Conservation (phyloP, 352 stramenopile species). For the Phytopythium litorale region DNA sequence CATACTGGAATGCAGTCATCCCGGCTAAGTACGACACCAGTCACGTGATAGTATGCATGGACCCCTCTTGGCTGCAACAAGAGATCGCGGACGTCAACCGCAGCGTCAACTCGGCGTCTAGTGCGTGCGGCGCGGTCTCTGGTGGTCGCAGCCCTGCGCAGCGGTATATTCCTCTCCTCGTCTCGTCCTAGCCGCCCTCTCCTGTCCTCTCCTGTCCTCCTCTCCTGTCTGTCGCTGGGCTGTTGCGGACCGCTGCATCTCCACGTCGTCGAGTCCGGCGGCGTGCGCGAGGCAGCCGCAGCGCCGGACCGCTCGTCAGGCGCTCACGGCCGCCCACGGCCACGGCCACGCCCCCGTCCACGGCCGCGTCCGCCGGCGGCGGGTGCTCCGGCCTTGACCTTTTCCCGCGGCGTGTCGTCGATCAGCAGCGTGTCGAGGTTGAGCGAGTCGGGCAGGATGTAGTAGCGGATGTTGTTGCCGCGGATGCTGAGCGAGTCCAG, state of each 20-base stretch:
- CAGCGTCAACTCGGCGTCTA: neutral
- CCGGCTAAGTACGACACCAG: conserved; percentile 25
- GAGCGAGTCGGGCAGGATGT: conserved; percentile 93
- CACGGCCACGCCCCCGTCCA: conserved; percentile 71
- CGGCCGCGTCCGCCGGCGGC: conserved; percentile 67
- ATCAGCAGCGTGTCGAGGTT: conserved; percentile 99
- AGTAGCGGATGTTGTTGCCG: conserved; percentile 98
- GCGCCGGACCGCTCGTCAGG: neutral
- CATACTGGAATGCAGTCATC: conserved; percentile 11
- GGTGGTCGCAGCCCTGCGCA: conserved; percentile 1
- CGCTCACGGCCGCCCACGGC: conserved; percentile 40
- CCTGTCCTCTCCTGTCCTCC: neutral
- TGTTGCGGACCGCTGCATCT: neutral
- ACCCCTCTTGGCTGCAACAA: neutral
- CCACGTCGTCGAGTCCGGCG: neutral
- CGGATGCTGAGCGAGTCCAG: conserved; percentile 97
- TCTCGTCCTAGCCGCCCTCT: neutral
- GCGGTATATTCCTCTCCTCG: conserved; percentile 5
- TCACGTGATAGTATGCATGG: neutral
- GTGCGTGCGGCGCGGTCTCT: neutral
- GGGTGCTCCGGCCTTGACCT: conserved; percentile 72
- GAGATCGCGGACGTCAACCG: neutral
- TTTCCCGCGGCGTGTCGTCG: conserved; percentile 97
- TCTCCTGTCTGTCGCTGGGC: neutral
- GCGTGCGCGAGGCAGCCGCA: neutral